Conservation (phyloP, 129 eudicot genomes). For the Oenanthe sinensis region DNA sequence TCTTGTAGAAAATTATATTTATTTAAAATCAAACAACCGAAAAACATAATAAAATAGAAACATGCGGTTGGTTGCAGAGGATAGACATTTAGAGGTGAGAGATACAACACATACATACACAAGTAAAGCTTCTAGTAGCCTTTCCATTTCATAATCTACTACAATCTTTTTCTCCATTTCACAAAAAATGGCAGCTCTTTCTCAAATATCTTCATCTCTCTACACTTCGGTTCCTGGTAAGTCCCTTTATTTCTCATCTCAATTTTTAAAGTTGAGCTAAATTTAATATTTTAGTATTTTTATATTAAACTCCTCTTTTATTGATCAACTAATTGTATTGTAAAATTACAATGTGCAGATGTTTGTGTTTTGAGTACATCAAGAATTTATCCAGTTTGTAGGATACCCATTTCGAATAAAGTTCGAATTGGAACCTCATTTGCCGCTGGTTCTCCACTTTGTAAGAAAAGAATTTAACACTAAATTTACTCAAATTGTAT, state of each 20-base stretch:
- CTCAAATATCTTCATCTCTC: constrained; percentile 49
- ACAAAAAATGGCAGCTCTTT: constrained; percentile 33
- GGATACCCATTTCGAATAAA: constrained; percentile 13
- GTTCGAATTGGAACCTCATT: constrained; percentile 24
- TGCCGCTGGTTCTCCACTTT: constrained; percentile 37
- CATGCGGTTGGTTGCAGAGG: neutral
- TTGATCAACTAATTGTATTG: neutral
- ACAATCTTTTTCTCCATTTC: neutral
- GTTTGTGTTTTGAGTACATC: constrained; percentile 10
- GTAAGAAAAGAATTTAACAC: constrained; percentile 11
- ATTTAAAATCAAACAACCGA: no score
- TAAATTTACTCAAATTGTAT: neutral
- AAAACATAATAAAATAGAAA: no score
- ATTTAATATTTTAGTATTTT: neutral
- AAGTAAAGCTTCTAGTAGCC: neutral
- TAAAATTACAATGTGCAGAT: constrained; percentile 15
- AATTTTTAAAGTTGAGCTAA: neutral
- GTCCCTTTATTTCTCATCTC: neutral
- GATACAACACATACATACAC: neutral
- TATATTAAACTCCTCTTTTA: neutral
- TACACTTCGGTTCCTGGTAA: constrained; percentile 46
- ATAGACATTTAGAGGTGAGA: constrained; percentile 36
- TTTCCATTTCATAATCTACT: neutral
- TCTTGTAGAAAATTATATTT: no score
- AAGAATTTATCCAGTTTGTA: constrained; percentile 9